Evolutionary conservation across 208 protist genomes (phyloP), one percentile per base, ranked within the genome.

Genomic region (Wallacemonas sp.): DNA sequence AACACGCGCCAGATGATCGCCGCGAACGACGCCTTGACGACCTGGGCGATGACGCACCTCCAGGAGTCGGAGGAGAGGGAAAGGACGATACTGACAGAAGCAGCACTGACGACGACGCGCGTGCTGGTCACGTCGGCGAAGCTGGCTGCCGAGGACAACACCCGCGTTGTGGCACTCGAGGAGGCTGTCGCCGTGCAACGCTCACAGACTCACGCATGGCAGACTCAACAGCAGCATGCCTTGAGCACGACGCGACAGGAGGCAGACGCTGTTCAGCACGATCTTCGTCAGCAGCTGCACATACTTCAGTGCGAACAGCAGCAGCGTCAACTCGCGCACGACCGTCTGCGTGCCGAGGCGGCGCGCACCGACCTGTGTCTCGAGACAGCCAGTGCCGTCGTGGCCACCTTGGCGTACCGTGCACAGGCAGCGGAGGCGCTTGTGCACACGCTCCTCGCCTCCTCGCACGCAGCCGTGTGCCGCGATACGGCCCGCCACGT

Each of bases 381-480:
- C n/a, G n/a, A n/a, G n/a, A n/a, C n/a, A n/a, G n/a, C n/a, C n/a
- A n/a, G n/a, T n/a, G n/a, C n/a, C n/a, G n/a, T n/a, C n/a, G n/a
- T n/a, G n/a, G n/a, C n/a, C n/a, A n/a, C n/a, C n/a, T n/a, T n/a
- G n/a, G n/a, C n/a, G n/a, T n/a, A n/a, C n/a, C n/a, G n/a, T n/a
- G n/a, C n/a, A n/a, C n/a, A 58, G 1, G 46, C 68, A 24, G 57
- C 72, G 2, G 74, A 79, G 23, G 54, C 47, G 19, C 46, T 69
- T 4, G 68, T 74, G 61, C 30, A 21, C 19, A 32, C 32, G n/a
- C 23, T 57, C n/a, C 61, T 73, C 16, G 60, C 19, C 44, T 60
- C 47, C 6, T 11, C 9, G 4, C 11, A 17, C 0, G 6, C 14
- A 8, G n/a, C 41, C 5, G 30, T 32, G 23, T 61, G 55, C 36